Conservation (phyloP, 805 yeast genomes). For the Starmerella roubikii region DNA sequence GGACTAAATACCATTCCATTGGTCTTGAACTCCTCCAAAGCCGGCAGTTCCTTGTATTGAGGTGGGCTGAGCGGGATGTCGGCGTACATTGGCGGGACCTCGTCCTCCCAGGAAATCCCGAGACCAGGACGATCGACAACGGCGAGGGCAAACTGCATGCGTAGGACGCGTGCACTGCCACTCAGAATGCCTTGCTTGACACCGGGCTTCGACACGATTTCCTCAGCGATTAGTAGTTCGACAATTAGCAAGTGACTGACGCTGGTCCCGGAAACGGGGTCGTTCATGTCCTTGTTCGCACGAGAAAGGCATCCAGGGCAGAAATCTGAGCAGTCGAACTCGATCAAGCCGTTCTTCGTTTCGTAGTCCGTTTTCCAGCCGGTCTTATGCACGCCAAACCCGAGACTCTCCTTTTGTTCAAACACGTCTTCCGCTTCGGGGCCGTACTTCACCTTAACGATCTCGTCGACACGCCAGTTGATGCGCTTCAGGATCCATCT, state of each 20-base stretch:
- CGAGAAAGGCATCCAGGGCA: constrained; percentile 19
- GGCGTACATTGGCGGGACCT: constrained; percentile 92
- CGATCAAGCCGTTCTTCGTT: constrained; percentile 57
- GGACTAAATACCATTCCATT: constrained; percentile 19
- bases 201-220: constrained; percentile 26
- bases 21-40: constrained; percentile 20
- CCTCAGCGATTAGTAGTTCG: constrained; percentile 93
- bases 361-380: constrained; percentile 95
- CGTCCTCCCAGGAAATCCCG: constrained; percentile 98
- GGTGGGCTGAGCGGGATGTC: constrained; percentile 87
- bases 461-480: constrained; percentile 81
- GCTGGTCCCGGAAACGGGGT: constrained; percentile 62
- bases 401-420: constrained; percentile 62
- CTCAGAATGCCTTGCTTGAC: constrained; percentile 36
- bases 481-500: constrained; percentile 91
- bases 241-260: constrained; percentile 66
- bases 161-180: constrained; percentile 83
- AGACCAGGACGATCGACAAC: constrained; percentile 86
- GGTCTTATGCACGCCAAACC: constrained; percentile 65
- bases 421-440: constrained; percentile 13
- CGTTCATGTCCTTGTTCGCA: constrained; percentile 40
- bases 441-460: constrained; percentile 25
- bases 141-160: constrained; percentile 84
- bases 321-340: constrained; percentile 32
- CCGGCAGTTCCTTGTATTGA: constrained; percentile 36